Conservation (phyloP, 2,329 filamentous ascomycete species). For the Fonsecaea nubica region DNA sequence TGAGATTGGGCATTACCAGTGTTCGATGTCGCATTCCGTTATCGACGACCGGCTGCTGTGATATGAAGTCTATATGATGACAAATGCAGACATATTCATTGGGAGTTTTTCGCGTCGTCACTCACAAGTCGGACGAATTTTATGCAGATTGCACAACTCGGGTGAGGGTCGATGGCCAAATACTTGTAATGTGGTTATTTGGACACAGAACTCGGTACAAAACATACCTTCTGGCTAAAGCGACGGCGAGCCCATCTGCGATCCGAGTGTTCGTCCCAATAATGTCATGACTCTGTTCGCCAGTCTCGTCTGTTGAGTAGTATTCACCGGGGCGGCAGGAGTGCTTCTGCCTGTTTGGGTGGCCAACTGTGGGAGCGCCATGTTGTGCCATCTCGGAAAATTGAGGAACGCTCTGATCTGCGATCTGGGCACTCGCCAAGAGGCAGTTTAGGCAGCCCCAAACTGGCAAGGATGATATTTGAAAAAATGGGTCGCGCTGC, state of each 20-base stretch:
- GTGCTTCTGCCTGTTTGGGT: constrained; percentile 16
- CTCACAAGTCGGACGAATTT: background rate
- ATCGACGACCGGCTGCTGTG: background rate
- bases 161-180: background rate
- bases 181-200: background rate
- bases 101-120: background rate
- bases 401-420: constrained; percentile 4
- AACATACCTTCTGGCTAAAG: background rate
- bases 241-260: background rate
- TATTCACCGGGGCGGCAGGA: constrained; percentile 3
- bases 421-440: constrained; percentile 1
- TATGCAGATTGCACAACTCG: constrained; percentile 21
- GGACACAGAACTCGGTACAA: too few relatives aligned
- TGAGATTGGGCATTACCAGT: background rate
- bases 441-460: background rate
- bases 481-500: constrained; percentile 2
- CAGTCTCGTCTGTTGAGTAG: constrained; percentile 5
- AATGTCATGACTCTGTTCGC: background rate
- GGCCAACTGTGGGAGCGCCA: background rate
- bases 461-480: background rate
- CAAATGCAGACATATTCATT: constrained; percentile 4
- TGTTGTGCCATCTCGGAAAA: constrained; percentile 3
- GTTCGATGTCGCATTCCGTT: constrained; percentile 1
- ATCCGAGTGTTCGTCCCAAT: background rate
- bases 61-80: constrained; percentile 16